phyloP scores from a whole-genome alignment of 2,329 filamentous ascomycete genomes.

The Penicillium sp. region DNA sequence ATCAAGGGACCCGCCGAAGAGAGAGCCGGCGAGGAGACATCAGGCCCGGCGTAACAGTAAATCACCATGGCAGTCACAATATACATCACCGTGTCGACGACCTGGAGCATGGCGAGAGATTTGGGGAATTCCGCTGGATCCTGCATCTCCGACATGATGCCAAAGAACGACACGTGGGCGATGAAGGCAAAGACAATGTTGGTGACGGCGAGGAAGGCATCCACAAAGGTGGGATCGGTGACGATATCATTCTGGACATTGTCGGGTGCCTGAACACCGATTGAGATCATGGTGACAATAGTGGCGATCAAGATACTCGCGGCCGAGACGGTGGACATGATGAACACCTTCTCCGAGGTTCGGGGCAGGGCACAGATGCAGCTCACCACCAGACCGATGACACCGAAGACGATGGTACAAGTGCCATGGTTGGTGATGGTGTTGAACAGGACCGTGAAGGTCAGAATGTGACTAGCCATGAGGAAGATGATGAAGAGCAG shows the following conservation, averaged over 20 bases:
- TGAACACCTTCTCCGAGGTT: conserved; percentile 56
- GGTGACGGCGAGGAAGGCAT: conserved; percentile 42
- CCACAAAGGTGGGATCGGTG: conserved; percentile 43
- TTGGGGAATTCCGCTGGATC: conserved; percentile 54
- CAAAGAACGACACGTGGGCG: conserved; percentile 61
- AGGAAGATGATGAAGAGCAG: conserved; percentile 60
- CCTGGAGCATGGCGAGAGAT: conserved; percentile 55
- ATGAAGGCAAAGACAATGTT: conserved; percentile 65
- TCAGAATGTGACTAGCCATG: conserved; percentile 62
- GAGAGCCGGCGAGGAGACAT: conserved; percentile 59
- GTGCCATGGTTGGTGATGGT: conserved; percentile 54
- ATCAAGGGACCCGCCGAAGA: conserved; percentile 53
- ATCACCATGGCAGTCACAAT: conserved; percentile 59
- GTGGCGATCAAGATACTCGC: conserved; percentile 57
- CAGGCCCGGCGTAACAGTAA: conserved; percentile 58
- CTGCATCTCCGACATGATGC: conserved; percentile 58
- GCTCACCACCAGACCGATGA: conserved; percentile 52
- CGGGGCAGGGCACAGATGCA: conserved; percentile 54
- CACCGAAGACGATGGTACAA: conserved; percentile 57
- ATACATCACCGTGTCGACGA: conserved; percentile 56
- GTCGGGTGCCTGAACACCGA: conserved; percentile 47
- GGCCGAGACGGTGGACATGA: conserved; percentile 57
- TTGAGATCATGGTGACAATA: conserved; percentile 58
- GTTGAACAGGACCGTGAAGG: conserved; percentile 61
- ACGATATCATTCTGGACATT: conserved; percentile 30